Evolutionary conservation across 331 rosid species (phyloP).

Genomic region (Cydonia oblonga): DNA sequence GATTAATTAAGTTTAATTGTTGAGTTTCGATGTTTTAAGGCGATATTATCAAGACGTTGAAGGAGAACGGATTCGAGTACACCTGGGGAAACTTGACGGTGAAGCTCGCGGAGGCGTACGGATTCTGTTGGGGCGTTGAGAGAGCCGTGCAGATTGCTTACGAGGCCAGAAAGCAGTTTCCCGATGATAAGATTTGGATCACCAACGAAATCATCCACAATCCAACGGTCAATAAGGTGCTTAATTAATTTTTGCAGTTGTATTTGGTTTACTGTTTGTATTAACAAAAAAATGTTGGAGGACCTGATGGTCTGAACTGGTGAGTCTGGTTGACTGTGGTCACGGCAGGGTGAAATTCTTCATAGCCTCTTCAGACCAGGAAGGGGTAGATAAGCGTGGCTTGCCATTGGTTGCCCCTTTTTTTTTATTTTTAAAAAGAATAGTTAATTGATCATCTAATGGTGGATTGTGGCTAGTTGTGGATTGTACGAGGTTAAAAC

Average conservation of each 20-base stretch:
- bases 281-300: too few species aligned
- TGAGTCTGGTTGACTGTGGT: too few species aligned
- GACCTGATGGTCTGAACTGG: too few species aligned
- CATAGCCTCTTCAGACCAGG: too few species aligned
- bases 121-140: slow-evolving; percentile 98
- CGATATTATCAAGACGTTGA: slow-evolving; percentile 70
- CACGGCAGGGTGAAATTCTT: too few species aligned
- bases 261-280: not conserved
- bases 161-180: slow-evolving; percentile 92
- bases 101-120: slow-evolving; percentile 80
- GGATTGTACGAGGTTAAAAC: too few species aligned
- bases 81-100: slow-evolving; percentile 88
- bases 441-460: too few species aligned
- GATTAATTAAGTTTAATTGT: not conserved
- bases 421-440: too few species aligned
- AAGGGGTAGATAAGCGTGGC: too few species aligned
- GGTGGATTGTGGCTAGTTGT: too few species aligned
- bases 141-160: slow-evolving; percentile 96
- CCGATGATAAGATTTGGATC: slow-evolving; percentile 67
- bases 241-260: not conserved
- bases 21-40: slow-evolving; percentile 33
- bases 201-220: slow-evolving; percentile 97
- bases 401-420: too few species aligned
- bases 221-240: slow-evolving; percentile 86
- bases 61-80: slow-evolving; percentile 66